Evolutionary conservation across 2,329 filamentous ascomycete species (phyloP).

Genomic region (Daldinia sp.): DNA sequence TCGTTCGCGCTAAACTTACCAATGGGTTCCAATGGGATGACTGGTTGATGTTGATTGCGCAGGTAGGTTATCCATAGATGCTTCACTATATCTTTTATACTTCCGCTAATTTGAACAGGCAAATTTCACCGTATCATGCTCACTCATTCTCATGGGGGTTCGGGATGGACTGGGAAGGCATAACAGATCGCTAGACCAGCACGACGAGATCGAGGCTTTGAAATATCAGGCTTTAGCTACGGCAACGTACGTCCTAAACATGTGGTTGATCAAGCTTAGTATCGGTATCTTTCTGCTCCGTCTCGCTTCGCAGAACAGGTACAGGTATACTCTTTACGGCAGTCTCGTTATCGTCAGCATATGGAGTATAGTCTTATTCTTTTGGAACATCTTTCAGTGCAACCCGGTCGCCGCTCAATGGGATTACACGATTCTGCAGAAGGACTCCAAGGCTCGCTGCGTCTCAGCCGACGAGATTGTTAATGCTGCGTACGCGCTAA

Average conservation of each 20-base stretch:
- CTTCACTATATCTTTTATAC: neutral
- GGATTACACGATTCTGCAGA: conserved; percentile 61
- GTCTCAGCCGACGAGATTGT: conserved; percentile 60
- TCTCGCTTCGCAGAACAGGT: conserved; percentile 60
- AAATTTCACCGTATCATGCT: conserved; percentile 62
- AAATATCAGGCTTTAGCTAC: conserved; percentile 67
- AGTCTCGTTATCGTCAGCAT: conserved; percentile 61
- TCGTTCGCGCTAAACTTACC: conserved; percentile 49
- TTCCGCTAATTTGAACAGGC: conserved; percentile 48
- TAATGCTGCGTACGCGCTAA: conserved; percentile 63
- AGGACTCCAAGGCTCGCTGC: conserved; percentile 54
- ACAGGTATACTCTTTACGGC: conserved; percentile 61
- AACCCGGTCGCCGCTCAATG: conserved; percentile 64
- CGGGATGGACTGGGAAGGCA: conserved; percentile 60
- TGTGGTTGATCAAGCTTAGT: conserved; percentile 69
- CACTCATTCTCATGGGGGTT: conserved; percentile 60
- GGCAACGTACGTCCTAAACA: conserved; percentile 63
- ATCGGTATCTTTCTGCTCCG: conserved; percentile 66
- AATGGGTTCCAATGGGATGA: conserved; percentile 62
- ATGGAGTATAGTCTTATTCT: conserved; percentile 62
- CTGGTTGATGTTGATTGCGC: conserved; percentile 65
- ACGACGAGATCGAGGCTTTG: conserved; percentile 59
- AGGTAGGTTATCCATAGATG: conserved; percentile 52
- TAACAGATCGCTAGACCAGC: conserved; percentile 58
- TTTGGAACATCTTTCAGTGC: conserved; percentile 66